Evolutionary conservation across 2,329 filamentous ascomycete species (phyloP), one percentile per base, ranked within the genome.

Genomic region (Waltergamsia citrina): DNA sequence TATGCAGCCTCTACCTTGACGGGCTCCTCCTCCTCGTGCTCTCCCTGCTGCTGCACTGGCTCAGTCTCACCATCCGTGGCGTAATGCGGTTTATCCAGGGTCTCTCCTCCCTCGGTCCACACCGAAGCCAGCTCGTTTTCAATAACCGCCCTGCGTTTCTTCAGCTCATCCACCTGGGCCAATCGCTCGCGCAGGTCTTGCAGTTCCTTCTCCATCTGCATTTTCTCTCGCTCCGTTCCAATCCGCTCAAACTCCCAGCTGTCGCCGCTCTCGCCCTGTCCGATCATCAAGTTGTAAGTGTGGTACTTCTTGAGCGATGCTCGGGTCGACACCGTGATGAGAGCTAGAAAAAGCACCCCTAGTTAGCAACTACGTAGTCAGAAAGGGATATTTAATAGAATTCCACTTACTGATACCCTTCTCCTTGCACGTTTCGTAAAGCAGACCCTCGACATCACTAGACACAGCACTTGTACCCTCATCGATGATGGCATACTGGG

Each of bases 301-400:
- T 98, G 92, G 52, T 96, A 96, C 51, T 90, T 88, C 59, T 95
- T 95, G 38, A 98, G 71, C 16, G 86, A 94, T 11, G 85, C 90
- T 28, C 92, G 81, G 1, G 92, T 98, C 2, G 87, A 94, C 39
- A 98, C 90, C 0, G 92, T 98, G 47, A 98, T 92, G 4, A 98
- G 65, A 2, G 92, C 81, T 85, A 30, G n/a, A 29, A 14, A 16
- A 14, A 17, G 14, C 7, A 33, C 20, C 10, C 8, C 20, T 8
- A 31, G 15, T 15, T n/a, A 11, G 17, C 4, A 12, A 29, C 12
- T 26, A 14, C 24, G 24, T 4, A 12, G 29, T 15, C 9, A 11
- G 29, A 4, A 10, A 12, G 29, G 21, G 26, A 37, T n/a, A n/a
- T n/a, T n/a, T n/a, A n/a, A n/a, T n/a, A n/a, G n/a, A 21, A 25